Evolutionary conservation across 805 yeast species (phyloP).

Genomic region (Spathaspora arborariae): DNA sequence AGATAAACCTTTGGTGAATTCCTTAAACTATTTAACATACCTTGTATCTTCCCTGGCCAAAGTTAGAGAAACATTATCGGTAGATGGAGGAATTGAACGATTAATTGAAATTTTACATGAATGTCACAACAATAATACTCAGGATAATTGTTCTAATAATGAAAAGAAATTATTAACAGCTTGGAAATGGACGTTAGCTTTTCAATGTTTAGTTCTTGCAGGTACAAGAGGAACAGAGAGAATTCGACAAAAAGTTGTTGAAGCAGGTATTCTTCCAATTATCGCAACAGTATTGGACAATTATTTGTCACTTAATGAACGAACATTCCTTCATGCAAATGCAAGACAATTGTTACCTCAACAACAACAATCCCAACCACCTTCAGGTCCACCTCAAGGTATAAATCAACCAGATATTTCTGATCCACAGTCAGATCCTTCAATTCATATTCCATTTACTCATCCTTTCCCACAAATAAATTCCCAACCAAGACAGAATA

Average conservation of each 20-base stretch:
- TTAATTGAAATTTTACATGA: constrained; percentile 81
- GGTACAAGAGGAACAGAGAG: constrained; percentile 92
- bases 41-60: constrained; percentile 81
- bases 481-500: constrained; percentile 1
- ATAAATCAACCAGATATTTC: constrained; percentile 11
- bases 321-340: constrained; percentile 32
- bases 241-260: constrained; percentile 80
- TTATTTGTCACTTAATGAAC: constrained; percentile 50
- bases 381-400: constrained; percentile 19
- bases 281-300: constrained; percentile 91
- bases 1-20: constrained; percentile 85
- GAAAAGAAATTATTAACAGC: constrained; percentile 60
- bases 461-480: constrained; percentile 1
- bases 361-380: constrained; percentile 7
- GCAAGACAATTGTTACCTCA: constrained; percentile 13
- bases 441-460: background rate
- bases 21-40: constrained; percentile 84
- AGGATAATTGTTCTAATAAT: constrained; percentile 29
- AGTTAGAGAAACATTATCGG: constrained; percentile 83
- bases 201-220: constrained; percentile 85
- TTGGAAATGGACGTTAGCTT: constrained; percentile 96
- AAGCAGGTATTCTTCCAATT: constrained; percentile 88
- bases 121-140: constrained; percentile 47
- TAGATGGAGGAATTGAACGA: constrained; percentile 90
- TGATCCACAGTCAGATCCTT: constrained; percentile 3